Percentiles rank a stretch among this genome's conserved stretches.
Conservation (phyloP, 306 rosid species). For the Arachis hypogaea region DNA sequence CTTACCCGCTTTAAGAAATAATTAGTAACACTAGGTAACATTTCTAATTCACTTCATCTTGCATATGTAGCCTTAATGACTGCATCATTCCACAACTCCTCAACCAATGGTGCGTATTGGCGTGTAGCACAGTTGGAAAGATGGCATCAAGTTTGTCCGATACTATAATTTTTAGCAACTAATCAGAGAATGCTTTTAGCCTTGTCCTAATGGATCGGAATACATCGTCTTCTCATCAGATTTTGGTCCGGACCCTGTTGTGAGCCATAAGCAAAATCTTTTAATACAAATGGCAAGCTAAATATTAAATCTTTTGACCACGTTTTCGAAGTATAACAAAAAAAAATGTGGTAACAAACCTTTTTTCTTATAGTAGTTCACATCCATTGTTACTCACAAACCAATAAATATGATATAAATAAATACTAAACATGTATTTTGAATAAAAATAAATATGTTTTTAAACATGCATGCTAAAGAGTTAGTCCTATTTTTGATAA, state of each 20-base stretch:
- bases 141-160: constrained; percentile 87
- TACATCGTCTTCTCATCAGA: constrained; percentile 56
- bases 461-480: too few relatives aligned
- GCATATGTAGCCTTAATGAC: constrained; percentile 86
- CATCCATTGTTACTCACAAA: too few relatives aligned
- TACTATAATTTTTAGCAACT: constrained; percentile 97
- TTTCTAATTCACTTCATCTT: constrained; percentile 85
- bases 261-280: constrained; percentile 33
- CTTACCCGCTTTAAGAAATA: constrained; percentile 95
- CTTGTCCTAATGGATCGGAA: constrained; percentile 71
- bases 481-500: too few relatives aligned
- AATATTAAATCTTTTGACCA: constrained; percentile 7
- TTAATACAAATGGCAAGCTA: constrained; percentile 7
- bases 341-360: too few relatives aligned
- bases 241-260: constrained; percentile 54
- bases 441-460: too few relatives aligned
- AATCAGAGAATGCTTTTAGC: constrained; percentile 93
- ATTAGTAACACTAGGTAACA: constrained; percentile 82
- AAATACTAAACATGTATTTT: too few relatives aligned
- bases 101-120: constrained; percentile 93
- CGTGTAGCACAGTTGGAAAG: constrained; percentile 96
- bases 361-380: too few relatives aligned
- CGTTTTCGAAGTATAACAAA: too few relatives aligned
- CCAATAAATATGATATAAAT: too few relatives aligned
- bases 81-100: constrained; percentile 88